Evolutionary conservation across 1,284 basidiomycete genomes (phyloP).

Genomic region (Boletus chippewaensis): DNA sequence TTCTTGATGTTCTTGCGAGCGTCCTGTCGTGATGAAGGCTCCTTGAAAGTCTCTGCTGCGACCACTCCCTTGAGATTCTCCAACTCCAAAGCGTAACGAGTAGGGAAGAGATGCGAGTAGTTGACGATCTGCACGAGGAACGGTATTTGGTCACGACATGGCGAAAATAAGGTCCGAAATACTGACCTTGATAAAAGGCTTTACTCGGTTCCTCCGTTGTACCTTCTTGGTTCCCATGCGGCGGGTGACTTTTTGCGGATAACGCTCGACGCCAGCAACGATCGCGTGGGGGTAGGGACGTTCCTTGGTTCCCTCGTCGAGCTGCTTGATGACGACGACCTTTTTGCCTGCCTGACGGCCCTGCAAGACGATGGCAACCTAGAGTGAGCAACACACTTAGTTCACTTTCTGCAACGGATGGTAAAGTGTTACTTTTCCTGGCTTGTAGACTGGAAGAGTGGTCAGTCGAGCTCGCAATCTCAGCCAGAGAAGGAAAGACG

Average conservation of each 20-base stretch:
- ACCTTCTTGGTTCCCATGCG: constrained; percentile 96
- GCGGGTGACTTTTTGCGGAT: constrained; percentile 93
- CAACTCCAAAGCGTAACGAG: constrained; percentile 92
- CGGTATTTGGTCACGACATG: not conserved
- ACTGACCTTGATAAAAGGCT: constrained; percentile 96
- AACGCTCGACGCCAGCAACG: constrained; percentile 93
- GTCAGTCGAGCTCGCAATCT: constrained; percentile 26
- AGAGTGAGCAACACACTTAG: not conserved
- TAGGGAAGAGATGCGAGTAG: constrained; percentile 97
- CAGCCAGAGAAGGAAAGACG: not conserved
- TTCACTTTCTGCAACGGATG: not conserved
- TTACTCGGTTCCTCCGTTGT: constrained; percentile 86
- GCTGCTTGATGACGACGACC: constrained; percentile 85
- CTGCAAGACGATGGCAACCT: constrained; percentile 93
- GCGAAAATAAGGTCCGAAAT: not conserved
- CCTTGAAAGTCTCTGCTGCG: constrained; percentile 86
- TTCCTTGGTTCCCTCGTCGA: constrained; percentile 85
- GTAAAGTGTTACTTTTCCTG: constrained; percentile 75
- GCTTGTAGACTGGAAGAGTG: constrained; percentile 75
- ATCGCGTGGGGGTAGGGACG: constrained; percentile 93
- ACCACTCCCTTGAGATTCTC: constrained; percentile 87
- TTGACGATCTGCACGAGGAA: constrained; percentile 62
- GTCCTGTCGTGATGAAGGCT: constrained; percentile 87
- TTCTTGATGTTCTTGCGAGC: constrained; percentile 96
- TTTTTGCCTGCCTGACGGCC: constrained; percentile 95